These are phyloP conservation scores for Hebeloma cylindrosporum DNA, from an alignment of 768 basidiomycete species.

Conservation along the genomic window DNA sequence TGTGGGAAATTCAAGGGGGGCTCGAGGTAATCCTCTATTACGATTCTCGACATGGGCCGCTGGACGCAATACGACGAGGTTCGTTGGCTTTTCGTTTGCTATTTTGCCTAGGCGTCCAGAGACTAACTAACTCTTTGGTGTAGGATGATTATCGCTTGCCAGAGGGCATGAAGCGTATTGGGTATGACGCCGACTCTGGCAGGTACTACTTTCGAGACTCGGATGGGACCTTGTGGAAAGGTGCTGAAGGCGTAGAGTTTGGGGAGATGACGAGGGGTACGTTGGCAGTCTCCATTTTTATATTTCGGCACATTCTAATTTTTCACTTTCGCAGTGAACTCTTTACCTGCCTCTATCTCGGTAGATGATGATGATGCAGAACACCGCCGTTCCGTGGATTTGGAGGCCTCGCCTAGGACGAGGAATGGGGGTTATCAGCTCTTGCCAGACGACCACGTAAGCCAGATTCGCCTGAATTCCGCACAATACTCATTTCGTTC, in stretches of 20 bases:
- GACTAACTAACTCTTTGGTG: background rate
- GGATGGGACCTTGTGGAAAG: slow-evolving; percentile 55
- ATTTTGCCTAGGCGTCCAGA: background rate
- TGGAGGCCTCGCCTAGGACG: slow-evolving; percentile 54
- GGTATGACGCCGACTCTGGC: slow-evolving; percentile 72
- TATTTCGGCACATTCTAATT: background rate
- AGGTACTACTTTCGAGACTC: slow-evolving; percentile 63
- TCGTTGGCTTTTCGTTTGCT: slow-evolving; percentile 13
- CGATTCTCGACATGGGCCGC: slow-evolving; percentile 29
- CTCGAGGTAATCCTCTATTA: too few species aligned
- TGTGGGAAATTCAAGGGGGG: too few species aligned
- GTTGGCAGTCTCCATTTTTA: slow-evolving; percentile 10
- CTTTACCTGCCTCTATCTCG: slow-evolving; percentile 28
- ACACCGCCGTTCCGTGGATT: slow-evolving; percentile 33
- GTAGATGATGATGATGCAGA: slow-evolving; percentile 9
- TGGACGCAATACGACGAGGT: slow-evolving; percentile 51
- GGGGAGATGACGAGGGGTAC: slow-evolving; percentile 54
- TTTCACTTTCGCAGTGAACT: slow-evolving; percentile 16
- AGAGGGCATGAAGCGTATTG: slow-evolving; percentile 64
- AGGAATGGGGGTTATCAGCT: slow-evolving; percentile 58
- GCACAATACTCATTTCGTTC: slow-evolving; percentile 4
- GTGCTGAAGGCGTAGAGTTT: slow-evolving; percentile 62
- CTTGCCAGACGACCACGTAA: slow-evolving; percentile 51
- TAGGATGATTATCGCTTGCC: slow-evolving; percentile 55
- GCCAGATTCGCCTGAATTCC: too few species aligned